Evolutionary conservation across 2,329 filamentous ascomycete species (phyloP), one percentile per base, ranked within the genome.

Genomic region (Apiospora rasikravindrae): DNA sequence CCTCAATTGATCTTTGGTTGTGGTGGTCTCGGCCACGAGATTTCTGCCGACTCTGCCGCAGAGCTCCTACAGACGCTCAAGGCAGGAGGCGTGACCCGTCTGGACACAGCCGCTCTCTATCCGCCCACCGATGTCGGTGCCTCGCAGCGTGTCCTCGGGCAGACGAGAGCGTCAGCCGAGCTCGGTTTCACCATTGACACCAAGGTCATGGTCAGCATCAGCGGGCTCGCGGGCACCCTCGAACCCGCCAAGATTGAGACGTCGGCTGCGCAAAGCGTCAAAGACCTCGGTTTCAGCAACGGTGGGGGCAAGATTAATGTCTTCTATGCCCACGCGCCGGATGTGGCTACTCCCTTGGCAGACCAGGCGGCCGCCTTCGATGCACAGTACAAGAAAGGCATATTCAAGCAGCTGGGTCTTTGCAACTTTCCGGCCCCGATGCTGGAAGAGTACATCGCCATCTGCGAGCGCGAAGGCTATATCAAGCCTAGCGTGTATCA

Each of bases 21-120:
- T 24, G 72, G 70, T 24, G 70, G 70, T 11, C 37, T 71, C 51
- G 70, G 72, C n/a, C 16, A 71, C 24, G 70, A 71, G 22, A 69
- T 71, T 24, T 1, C 33, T 10, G 45, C 16, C 7, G 66, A 66
- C 2, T 49, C 49, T 8, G 70, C 69, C 4, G 22, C 22, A 29
- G 70, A 73, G 49, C 70, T 73, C 40, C 24, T 73, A 16, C 24
- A 53, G 7, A 67, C 67, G 13, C 66, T 73, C 19, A 69, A 71
- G 69, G 66, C 73, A 8, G 6, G 61, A 8, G 71, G 70, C 19
- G 53, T 75, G 6, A 47, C 40, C 6, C 64, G 71, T 26, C 70
- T 77, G 37, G 79, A 81, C 44, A 78, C 72, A 22, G 73, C 72
- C 37, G 72, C 66, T 19, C 70, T 71, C 11, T 75, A 75, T 53